A percentile compares a stretch with the other conserved stretches of the same genome.
Conservation (phyloP, 768 basidiomycete genomes). For the Porphyrellus cyaneotinctus region DNA sequence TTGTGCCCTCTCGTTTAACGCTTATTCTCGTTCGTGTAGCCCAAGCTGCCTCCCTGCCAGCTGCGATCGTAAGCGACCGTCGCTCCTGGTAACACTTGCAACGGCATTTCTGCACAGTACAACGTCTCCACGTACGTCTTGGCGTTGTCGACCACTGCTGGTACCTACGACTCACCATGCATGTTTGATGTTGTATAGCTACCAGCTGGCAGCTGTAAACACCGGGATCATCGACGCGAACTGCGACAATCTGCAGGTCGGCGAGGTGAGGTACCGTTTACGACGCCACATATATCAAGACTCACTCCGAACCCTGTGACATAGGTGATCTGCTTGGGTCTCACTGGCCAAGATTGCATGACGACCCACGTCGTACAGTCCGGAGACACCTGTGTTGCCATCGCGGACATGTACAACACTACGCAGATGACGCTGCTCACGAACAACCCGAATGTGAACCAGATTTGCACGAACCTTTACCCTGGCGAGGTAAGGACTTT, state of each 20-base stretch:
- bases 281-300: not conserved
- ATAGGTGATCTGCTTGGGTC: constrained; percentile 54
- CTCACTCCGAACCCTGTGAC: not conserved
- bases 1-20: too few relatives aligned
- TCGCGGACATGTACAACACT: constrained; percentile 42
- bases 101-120: constrained; percentile 57
- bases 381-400: constrained; percentile 49
- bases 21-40: constrained; percentile 40
- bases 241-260: constrained; percentile 55
- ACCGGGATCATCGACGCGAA: constrained; percentile 42
- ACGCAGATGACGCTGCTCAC: constrained; percentile 42
- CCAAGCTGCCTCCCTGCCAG: constrained; percentile 38
- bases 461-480: constrained; percentile 51
- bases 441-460: constrained; percentile 66
- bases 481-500: constrained; percentile 46
- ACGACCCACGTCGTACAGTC: constrained; percentile 43
- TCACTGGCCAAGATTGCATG: constrained; percentile 51
- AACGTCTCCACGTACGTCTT: constrained; percentile 58
- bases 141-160: not conserved
- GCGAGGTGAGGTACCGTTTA: constrained; percentile 35
- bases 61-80: constrained; percentile 66
- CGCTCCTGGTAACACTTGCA: constrained; percentile 54
- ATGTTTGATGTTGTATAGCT: constrained; percentile 30
- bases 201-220: constrained; percentile 57
- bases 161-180: not conserved